These are phyloP conservation scores for Glonium stellatum DNA, from an alignment of 495 filamentous ascomycete genomes.

Conservation along the genomic window DNA sequence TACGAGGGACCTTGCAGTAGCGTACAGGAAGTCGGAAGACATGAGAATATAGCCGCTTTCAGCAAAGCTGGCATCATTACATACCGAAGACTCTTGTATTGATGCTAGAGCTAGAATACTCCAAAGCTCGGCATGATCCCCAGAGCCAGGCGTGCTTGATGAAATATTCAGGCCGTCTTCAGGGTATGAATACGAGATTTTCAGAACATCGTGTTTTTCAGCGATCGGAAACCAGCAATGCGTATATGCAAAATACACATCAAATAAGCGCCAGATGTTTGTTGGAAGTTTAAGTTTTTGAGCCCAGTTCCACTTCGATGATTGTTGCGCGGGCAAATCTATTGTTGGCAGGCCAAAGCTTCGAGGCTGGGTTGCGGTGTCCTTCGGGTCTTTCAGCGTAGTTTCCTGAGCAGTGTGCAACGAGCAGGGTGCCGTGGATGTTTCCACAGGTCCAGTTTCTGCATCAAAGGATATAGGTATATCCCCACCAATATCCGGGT, in stretches of 20 bases:
- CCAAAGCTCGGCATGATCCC: constrained; percentile 60
- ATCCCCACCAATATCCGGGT: background rate
- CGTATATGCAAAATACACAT: constrained; percentile 66
- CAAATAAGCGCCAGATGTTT: constrained; percentile 58
- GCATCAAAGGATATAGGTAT: too few species aligned
- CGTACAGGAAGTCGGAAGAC: constrained; percentile 45
- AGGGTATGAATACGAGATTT: constrained; percentile 46
- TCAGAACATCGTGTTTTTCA: constrained; percentile 60
- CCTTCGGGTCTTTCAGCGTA: too few species aligned
- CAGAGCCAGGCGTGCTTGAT: constrained; percentile 34
- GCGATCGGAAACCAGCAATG: constrained; percentile 67
- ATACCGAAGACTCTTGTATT: constrained; percentile 29
- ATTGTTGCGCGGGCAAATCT: background rate
- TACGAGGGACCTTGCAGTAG: constrained; percentile 51
- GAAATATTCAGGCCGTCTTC: constrained; percentile 26
- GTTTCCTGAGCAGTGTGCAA: too few species aligned
- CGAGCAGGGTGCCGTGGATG: too few species aligned
- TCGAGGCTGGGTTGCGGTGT: too few species aligned
- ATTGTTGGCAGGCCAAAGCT: too few species aligned
- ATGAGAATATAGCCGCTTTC: background rate
- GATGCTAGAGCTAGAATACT: constrained; percentile 53
- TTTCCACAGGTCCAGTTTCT: too few species aligned
- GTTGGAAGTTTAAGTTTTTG: constrained; percentile 41
- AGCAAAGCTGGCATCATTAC: background rate
- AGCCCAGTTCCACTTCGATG: constrained; percentile 7